Evolutionary conservation across 106 monocot genomes (phyloP).

Genomic region (Platanthera guangdongensis): DNA sequence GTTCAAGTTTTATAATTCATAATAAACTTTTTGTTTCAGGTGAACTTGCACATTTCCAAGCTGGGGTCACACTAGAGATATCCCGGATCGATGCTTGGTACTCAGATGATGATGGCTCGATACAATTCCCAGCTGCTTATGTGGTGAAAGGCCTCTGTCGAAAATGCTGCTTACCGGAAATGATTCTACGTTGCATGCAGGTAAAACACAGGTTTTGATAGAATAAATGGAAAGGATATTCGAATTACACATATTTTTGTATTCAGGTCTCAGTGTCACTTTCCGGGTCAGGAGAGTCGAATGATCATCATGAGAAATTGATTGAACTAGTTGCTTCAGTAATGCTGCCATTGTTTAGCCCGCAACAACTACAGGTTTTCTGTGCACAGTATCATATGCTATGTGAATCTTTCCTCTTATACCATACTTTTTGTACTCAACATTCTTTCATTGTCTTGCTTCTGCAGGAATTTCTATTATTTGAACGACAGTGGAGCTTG

Average conservation of each 20-base stretch:
- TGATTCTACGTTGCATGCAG: conserved; percentile 95
- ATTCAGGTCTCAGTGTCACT: conserved; percentile 67
- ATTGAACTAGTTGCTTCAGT: conserved; percentile 74
- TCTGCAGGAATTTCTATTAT: conserved; percentile 62
- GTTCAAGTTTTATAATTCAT: background rate
- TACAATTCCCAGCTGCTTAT: conserved; percentile 56
- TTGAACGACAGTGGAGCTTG: conserved; percentile 60
- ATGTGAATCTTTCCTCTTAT: background rate
- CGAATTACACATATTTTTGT: background rate
- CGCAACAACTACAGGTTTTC: conserved; percentile 83
- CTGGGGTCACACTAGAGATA: conserved; percentile 82
- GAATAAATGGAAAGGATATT: background rate
- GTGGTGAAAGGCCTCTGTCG: conserved; percentile 86
- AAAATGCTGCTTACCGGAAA: conserved; percentile 85
- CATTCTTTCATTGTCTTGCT: background rate
- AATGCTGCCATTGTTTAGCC: conserved; percentile 71
- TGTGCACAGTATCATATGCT: background rate
- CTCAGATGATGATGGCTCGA: conserved; percentile 44
- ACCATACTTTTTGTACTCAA: background rate
- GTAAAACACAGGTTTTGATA: conserved; percentile 18
- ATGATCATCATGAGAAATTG: conserved; percentile 46
- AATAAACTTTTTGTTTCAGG: conserved; percentile 34
- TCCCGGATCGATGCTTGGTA: conserved; percentile 94
- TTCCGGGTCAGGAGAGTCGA: conserved; percentile 52
- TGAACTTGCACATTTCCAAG: conserved; percentile 76